Evolutionary conservation across 495 filamentous ascomycete genomes (phyloP), one percentile per base, ranked within the genome.

Genomic region (Xylaria nigripes): DNA sequence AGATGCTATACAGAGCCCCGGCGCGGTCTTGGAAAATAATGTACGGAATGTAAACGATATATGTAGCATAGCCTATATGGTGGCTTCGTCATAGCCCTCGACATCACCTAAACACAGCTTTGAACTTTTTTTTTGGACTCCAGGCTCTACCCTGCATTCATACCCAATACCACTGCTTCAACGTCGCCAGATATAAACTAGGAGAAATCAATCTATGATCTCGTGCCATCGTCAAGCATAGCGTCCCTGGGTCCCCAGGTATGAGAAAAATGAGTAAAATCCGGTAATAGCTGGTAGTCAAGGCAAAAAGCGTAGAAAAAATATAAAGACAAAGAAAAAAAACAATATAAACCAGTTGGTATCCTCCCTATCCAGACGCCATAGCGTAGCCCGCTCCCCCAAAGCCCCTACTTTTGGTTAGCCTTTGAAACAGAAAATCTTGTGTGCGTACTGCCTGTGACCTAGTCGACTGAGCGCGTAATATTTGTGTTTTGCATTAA

Each of bases 311-410:
- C 13, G 5, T 41, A 13, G 18, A 19, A 41, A 19, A 41, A 41
- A 19, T n/a, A n/a, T n/a, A 50, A 24, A 45, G 23, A 45, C 41
- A 50, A 55, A 56, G 43, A 43, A 43, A 15, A 55, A 18, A 40
- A 40, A 18, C 12, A 3, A 18, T 12, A 43, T 43, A 25, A 61
- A 57, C 54, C 57, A 48, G 60, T 61, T 67, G 64, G 61, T 67
- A 67, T 64, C 59, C 56, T 59, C 63, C 55, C 51, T 50, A 34
- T 51, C 64, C 51, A 59, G 62, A 67, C 64, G 64, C 64, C 64
- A 50, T 61, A 51, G 15, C 24, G 45, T 36, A 44, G 19, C 50
- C 57, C 41, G 59, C 50, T 38, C 52, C 61, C 54, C 42, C 36
- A 40, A 40, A 51, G 22, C 59, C 57, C 56, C 40, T 51, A 52